Conservation (phyloP, 208 protist genomes). For the Porcisia deanei region DNA sequence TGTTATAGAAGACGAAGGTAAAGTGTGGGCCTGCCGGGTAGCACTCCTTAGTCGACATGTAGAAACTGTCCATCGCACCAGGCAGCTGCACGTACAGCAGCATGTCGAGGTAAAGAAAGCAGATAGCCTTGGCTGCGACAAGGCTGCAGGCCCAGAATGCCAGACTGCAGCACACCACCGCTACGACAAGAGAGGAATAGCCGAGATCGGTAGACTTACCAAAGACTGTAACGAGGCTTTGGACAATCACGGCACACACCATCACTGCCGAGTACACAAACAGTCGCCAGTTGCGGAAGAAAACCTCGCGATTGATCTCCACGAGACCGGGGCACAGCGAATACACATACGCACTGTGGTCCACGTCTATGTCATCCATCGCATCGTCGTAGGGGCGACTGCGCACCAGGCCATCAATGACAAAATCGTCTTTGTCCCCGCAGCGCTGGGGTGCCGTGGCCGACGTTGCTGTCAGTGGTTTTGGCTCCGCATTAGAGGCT, state of each 20-base stretch:
- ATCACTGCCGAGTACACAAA: conserved; percentile 32
- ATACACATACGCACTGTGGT: conserved; percentile 11
- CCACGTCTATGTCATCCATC: conserved; percentile 6
- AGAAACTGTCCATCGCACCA: conserved; percentile 47
- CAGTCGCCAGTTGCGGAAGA: conserved; percentile 25
- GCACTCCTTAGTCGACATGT: conserved; percentile 29
- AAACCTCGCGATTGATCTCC: conserved; percentile 30
- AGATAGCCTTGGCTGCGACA: conserved; percentile 42
- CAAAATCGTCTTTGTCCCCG: neutral
- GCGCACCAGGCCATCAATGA: too few relatives aligned
- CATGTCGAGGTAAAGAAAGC: conserved; percentile 43
- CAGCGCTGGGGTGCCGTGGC: neutral
- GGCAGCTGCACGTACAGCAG: conserved; percentile 48
- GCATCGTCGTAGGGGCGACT: neutral
- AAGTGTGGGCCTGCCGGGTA: conserved; percentile 46
- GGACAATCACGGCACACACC: conserved; percentile 22
- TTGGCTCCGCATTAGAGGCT: neutral
- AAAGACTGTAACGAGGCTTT: conserved; percentile 22
- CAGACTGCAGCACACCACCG: conserved; percentile 10
- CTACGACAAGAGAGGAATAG: conserved; percentile 17
- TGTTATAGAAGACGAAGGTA: conserved; percentile 49
- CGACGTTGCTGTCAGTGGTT: neutral
- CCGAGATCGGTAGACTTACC: conserved; percentile 14
- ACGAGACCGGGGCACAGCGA: conserved; percentile 21
- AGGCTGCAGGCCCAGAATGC: conserved; percentile 33